phyloP scores from a whole-genome alignment of 192 early-diverging fungal species.

The Helicostylum pulchrum region DNA sequence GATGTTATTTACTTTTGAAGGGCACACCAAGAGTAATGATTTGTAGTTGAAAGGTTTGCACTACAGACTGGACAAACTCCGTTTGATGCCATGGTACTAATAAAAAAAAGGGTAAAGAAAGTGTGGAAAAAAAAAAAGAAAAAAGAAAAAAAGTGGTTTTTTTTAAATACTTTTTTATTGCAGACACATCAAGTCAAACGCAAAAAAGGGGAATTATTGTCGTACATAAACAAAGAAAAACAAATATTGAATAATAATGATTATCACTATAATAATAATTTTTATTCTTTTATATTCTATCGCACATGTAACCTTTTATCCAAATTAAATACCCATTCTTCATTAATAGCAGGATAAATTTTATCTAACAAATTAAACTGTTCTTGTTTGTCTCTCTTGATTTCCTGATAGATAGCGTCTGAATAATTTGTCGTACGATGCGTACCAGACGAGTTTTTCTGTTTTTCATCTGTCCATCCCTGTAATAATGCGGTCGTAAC shows the following conservation, averaged over 20 bases:
- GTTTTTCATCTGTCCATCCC: conserved; percentile 1
- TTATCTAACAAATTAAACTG: conserved; percentile 5
- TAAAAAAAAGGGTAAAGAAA: background rate
- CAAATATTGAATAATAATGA: background rate
- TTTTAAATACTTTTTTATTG: background rate
- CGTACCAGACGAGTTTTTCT: background rate
- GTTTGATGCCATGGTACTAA: background rate
- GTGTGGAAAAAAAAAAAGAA: background rate
- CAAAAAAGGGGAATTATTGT: background rate
- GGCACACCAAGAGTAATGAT: conserved; percentile 1
- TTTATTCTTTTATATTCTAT: conserved; percentile 1
- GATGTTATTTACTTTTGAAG: background rate
- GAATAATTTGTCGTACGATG: background rate
- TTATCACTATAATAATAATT: background rate
- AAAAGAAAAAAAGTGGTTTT: background rate
- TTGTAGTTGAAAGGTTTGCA: background rate
- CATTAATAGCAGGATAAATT: conserved; percentile 15
- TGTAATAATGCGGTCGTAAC: conserved; percentile 38
- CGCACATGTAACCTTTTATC: conserved; percentile 11
- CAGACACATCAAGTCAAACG: background rate
- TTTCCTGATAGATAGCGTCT: conserved; percentile 13
- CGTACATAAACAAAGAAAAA: background rate
- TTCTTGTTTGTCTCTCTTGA: conserved; percentile 11
- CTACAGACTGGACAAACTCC: background rate
- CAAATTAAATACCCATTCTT: conserved; percentile 24